Evolutionary conservation across 2,329 filamentous ascomycete species (phyloP).

Genomic region (Sclerotinia sclerotiorum): DNA sequence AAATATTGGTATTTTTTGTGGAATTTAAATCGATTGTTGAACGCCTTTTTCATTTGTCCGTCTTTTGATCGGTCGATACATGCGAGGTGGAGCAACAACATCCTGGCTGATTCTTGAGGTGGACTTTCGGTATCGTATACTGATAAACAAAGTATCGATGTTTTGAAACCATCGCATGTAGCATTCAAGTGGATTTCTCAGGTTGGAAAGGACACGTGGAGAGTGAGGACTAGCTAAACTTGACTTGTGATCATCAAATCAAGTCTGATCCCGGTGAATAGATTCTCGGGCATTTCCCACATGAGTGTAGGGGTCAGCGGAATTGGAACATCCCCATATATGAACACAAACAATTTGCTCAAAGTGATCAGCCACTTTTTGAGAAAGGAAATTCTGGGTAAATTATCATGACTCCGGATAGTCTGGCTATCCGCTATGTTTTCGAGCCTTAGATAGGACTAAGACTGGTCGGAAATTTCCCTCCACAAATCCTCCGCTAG

Average conservation of each 20-base stretch:
- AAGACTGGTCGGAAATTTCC: neutral
- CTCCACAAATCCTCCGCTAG: too few species aligned
- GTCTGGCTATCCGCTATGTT: too few species aligned
- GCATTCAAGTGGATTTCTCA: neutral
- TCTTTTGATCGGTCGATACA: neutral
- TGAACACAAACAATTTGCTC: neutral
- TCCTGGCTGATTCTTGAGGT: neutral
- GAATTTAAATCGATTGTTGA: neutral
- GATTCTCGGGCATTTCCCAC: neutral
- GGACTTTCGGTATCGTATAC: neutral
- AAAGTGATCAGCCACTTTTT: neutral
- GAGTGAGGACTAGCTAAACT: neutral
- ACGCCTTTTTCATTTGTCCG: neutral
- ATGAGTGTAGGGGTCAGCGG: neutral
- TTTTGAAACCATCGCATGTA: neutral
- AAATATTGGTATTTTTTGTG: too few species aligned
- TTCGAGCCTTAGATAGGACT: neutral
- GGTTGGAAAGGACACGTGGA: neutral
- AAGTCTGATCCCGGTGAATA: neutral
- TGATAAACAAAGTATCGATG: neutral
- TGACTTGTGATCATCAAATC: neutral
- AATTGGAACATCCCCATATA: too few species aligned
- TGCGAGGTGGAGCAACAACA: neutral
- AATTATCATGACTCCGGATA: neutral
- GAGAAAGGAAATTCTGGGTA: neutral